A percentile compares a stretch with the other conserved stretches of the same genome.
Evolutionary conservation across 2,329 filamentous ascomycete genomes (phyloP).

Genomic region (Arthrobotrys entomopaga): DNA sequence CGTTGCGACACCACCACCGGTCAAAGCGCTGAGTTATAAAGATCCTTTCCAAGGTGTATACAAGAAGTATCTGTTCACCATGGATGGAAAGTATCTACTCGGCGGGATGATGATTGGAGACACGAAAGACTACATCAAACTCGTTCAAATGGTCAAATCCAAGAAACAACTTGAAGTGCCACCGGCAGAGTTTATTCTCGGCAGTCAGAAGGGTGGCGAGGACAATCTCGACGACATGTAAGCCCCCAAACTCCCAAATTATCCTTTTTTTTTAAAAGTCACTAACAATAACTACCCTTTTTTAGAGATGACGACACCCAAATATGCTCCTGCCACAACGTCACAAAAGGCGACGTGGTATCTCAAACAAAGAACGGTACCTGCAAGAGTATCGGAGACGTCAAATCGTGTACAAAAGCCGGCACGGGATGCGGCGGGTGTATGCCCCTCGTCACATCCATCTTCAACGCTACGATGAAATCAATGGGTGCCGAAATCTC

Average conservation of each 20-base stretch:
- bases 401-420: constrained; percentile 91
- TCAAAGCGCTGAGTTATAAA: constrained; percentile 87
- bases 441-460: constrained; percentile 85
- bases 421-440: constrained; percentile 91
- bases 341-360: constrained; percentile 83
- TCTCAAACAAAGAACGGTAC: constrained; percentile 77
- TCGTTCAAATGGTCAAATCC: constrained; percentile 86
- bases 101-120: constrained; percentile 99
- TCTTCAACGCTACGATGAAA: constrained; percentile 89
- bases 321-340: constrained; percentile 93
- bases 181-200: constrained; percentile 84
- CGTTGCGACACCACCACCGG: constrained; percentile 63
- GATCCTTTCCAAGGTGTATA: constrained; percentile 89
- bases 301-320: constrained; percentile 79
- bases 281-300: no score
- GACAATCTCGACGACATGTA: constrained; percentile 75
- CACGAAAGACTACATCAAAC: constrained; percentile 86
- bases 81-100: constrained; percentile 87
- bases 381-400: constrained; percentile 81
- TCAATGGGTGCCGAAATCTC: constrained; percentile 87
- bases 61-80: constrained; percentile 92
- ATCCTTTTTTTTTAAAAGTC: not conserved
- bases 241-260: constrained; percentile 57
- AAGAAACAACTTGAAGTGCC: constrained; percentile 81
- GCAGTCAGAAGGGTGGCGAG: constrained; percentile 77